Percentiles rank a stretch among this genome's conserved stretches.
phyloP scores from a whole-genome alignment of 1,284 basidiomycete species.

The Vanrija pseudolonga region DNA sequence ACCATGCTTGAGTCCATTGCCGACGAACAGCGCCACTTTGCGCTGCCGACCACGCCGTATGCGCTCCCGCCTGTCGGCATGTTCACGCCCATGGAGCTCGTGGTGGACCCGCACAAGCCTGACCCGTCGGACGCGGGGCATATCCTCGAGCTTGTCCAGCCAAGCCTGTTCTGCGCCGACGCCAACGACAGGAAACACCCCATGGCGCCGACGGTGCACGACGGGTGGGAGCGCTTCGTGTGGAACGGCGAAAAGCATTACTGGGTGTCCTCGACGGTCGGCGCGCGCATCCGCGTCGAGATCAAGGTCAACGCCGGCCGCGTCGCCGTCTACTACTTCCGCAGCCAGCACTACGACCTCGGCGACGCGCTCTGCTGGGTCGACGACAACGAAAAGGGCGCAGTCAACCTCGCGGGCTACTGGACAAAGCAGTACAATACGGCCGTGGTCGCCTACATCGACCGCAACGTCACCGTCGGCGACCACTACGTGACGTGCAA shows the following conservation, averaged over 20 bases:
- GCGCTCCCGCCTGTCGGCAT: conserved; percentile 33
- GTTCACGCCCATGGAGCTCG: conserved; percentile 40
- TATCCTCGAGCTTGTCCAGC: conserved; percentile 37
- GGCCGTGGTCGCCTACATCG: conserved; percentile 46
- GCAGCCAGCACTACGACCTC: conserved; percentile 46
- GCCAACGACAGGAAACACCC: conserved; percentile 44
- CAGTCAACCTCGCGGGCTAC: conserved; percentile 38
- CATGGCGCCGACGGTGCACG: conserved; percentile 33
- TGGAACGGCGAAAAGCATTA: conserved; percentile 50
- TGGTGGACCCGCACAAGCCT: conserved; percentile 27
- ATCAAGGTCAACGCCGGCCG: conserved; percentile 43
- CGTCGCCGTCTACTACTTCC: conserved; percentile 49
- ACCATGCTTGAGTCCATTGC: conserved; percentile 24
- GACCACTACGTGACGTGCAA: conserved; percentile 47
- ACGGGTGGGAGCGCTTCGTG: conserved; percentile 43
- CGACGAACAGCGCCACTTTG: conserved; percentile 35
- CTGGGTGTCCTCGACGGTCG: conserved; percentile 39
- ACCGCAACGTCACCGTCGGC: conserved; percentile 46
- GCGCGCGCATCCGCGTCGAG: conserved; percentile 44
- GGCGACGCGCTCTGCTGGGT: conserved; percentile 51
- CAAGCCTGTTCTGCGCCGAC: conserved; percentile 46
- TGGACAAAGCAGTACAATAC: conserved; percentile 47
- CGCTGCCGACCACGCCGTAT: conserved; percentile 37
- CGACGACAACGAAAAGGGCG: conserved; percentile 48
- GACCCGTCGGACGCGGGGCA: conserved; percentile 31